Conservation (phyloP, 1,284 basidiomycete genomes). For the Cutaneotrichosporon sp. region DNA sequence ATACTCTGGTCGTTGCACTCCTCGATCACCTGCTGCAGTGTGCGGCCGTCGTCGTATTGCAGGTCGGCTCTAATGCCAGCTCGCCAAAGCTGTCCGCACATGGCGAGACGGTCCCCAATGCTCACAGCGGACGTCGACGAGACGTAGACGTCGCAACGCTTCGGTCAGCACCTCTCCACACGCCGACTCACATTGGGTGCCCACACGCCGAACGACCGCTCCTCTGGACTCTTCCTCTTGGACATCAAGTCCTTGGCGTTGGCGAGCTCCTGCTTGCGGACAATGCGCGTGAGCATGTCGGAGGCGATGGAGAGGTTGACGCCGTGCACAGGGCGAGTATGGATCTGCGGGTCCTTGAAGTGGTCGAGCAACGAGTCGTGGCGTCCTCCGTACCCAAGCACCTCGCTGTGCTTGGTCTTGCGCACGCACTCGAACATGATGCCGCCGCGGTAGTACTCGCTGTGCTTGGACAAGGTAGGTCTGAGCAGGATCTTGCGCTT, state of each 20-base stretch:
- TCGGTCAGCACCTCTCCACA: conserved; percentile 31
- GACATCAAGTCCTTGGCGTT: conserved; percentile 50
- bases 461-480: conserved; percentile 50
- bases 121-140: conserved; percentile 56
- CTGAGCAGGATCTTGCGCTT: conserved; percentile 55
- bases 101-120: conserved; percentile 55
- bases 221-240: conserved; percentile 52
- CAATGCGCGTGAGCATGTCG: conserved; percentile 56
- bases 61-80: conserved; percentile 60
- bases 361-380: conserved; percentile 53
- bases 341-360: conserved; percentile 54
- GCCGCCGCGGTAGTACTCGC: conserved; percentile 57
- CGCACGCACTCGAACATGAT: conserved; percentile 59
- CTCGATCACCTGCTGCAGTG: conserved; percentile 43
- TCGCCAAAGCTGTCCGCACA: conserved; percentile 60
- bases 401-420: conserved; percentile 55
- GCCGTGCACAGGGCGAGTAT: conserved; percentile 51
- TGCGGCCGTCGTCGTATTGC: conserved; percentile 57
- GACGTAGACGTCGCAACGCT: conserved; percentile 62
- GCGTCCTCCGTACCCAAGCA: conserved; percentile 57
- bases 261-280: conserved; percentile 54
- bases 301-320: conserved; percentile 59
- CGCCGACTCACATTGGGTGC: conserved; percentile 36
- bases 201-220: conserved; percentile 56
- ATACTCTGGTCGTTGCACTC: conserved; percentile 55